phyloP scores from a whole-genome alignment of 805 yeast genomes.

The Schizosaccharomyces pombe region DNA sequence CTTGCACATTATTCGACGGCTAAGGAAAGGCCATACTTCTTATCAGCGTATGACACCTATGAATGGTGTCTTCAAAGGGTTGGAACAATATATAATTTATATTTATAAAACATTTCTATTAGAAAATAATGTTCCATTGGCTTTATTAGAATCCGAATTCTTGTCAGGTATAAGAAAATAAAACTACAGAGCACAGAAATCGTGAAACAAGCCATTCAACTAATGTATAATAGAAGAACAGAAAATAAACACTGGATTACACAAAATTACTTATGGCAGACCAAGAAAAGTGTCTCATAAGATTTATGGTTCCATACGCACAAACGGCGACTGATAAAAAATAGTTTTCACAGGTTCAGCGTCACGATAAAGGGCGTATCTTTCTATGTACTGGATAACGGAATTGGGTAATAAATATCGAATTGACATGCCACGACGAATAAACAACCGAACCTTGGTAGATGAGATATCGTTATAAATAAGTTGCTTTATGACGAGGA shows the following conservation, averaged over 20 bases:
- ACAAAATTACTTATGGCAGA: no score
- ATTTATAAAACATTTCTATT: background rate
- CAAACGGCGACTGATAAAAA: background rate
- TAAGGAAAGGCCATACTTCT: background rate
- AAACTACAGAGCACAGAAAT: no score
- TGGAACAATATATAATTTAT: background rate
- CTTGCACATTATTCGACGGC: background rate
- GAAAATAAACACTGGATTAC: no score
- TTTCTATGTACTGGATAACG: constrained; percentile 85
- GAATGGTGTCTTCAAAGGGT: background rate
- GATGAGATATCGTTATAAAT: constrained; percentile 91
- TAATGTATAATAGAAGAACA: no score
- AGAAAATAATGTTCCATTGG: no score
- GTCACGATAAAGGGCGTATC: constrained; percentile 68
- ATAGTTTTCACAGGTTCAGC: constrained; percentile 90
- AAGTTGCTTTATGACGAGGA: constrained; percentile 80
- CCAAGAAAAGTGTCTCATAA: background rate
- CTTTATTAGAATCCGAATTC: no score
- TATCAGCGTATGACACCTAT: background rate
- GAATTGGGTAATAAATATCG: constrained; percentile 83
- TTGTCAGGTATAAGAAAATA: no score
- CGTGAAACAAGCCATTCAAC: no score
- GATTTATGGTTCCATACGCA: background rate
- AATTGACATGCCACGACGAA: constrained; percentile 88
- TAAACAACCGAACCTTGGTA: constrained; percentile 76